phyloP scores from a whole-genome alignment of 257 asterid species.

The Paulownia fortunei region DNA sequence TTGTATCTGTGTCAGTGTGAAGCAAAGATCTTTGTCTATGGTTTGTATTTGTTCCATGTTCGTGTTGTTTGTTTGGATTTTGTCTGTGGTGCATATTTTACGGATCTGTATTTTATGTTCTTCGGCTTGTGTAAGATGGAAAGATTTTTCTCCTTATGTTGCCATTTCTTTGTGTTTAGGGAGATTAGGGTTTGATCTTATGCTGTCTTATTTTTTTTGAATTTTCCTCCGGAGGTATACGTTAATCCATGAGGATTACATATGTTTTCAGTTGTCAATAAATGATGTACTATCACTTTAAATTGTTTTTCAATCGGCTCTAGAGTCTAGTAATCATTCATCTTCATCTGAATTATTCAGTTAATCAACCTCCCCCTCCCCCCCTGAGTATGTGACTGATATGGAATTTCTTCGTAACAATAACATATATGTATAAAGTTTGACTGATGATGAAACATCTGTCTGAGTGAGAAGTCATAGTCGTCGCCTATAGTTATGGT shows the following conservation, averaged over 20 bases:
- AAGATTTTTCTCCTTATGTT: neutral
- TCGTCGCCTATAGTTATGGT: too few relatives aligned
- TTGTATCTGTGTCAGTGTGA: neutral
- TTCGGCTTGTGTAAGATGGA: slow-evolving; percentile 17
- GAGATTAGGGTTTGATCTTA: slow-evolving; percentile 31
- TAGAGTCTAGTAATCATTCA: neutral
- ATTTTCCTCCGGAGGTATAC: neutral
- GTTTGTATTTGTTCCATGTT: neutral
- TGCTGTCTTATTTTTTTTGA: neutral
- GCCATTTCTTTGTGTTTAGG: neutral
- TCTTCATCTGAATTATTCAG: neutral
- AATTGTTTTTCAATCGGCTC: neutral
- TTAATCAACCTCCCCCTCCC: neutral
- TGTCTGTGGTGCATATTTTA: neutral
- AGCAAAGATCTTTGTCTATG: neutral
- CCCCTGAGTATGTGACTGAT: too few relatives aligned
- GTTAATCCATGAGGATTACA: neutral
- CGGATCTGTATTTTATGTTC: slow-evolving; percentile 22
- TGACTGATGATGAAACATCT: too few relatives aligned
- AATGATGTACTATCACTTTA: neutral
- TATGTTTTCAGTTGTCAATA: neutral
- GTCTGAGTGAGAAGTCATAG: too few relatives aligned
- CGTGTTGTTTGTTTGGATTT: slow-evolving; percentile 1
- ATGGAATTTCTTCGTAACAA: too few relatives aligned
- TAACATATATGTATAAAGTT: too few relatives aligned